A percentile compares a stretch with the other conserved stretches of the same genome.
Conservation (phyloP, 441 rosid genomes). For the Pelargonium australe region DNA sequence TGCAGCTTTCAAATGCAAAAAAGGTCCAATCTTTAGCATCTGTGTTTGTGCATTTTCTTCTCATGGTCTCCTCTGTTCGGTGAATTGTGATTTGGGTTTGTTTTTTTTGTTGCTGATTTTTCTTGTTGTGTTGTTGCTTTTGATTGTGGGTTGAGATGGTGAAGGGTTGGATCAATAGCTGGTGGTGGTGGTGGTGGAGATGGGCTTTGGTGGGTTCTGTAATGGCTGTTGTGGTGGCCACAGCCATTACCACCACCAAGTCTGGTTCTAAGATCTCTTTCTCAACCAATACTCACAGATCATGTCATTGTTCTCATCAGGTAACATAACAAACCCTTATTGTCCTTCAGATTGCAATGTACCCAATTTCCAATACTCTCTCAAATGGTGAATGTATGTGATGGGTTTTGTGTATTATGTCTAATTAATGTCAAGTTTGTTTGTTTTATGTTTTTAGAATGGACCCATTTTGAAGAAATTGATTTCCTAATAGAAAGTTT, state of each 20-base stretch:
- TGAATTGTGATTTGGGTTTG: not conserved
- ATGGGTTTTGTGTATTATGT: too few species aligned
- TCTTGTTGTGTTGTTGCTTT: not conserved
- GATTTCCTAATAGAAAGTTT: too few species aligned
- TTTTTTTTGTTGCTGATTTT: not conserved
- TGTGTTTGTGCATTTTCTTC: not conserved
- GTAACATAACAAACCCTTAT: not conserved
- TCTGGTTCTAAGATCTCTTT: slow-evolving; percentile 26
- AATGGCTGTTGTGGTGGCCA: slow-evolving; percentile 36
- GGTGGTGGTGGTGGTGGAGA: slow-evolving; percentile 25
- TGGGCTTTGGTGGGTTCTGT: slow-evolving; percentile 33
- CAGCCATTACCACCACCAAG: slow-evolving; percentile 27
- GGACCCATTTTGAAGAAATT: too few species aligned
- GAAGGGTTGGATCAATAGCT: slow-evolving; percentile 16
- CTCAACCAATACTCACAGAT: slow-evolving; percentile 18
- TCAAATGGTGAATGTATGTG: too few species aligned
- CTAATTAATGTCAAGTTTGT: too few species aligned
- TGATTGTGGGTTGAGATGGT: not conserved
- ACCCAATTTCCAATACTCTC: not conserved
- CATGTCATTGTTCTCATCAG: slow-evolving; percentile 40
- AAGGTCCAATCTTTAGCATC: slow-evolving; percentile 4
- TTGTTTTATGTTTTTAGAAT: too few species aligned
- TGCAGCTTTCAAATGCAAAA: not conserved
- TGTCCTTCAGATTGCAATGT: too few species aligned
- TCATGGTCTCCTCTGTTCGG: too few species aligned